phyloP scores from a whole-genome alignment of 148 eudicot species.

The Silene latifolia region DNA sequence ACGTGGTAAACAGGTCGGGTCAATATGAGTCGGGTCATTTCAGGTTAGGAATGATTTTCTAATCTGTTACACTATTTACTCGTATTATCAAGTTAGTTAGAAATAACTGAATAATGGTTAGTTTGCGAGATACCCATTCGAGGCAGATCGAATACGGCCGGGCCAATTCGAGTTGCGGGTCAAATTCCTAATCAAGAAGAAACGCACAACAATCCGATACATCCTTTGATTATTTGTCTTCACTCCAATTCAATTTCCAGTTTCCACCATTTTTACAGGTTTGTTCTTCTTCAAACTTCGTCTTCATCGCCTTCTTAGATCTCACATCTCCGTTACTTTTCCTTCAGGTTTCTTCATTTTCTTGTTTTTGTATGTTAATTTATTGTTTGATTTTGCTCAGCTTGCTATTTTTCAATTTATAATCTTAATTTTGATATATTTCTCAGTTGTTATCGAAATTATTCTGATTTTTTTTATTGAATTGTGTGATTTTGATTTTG shows the following conservation, averaged over 20 bases:
- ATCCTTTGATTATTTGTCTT: neutral
- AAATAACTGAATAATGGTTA: too few species aligned
- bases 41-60: too few species aligned
- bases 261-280: neutral
- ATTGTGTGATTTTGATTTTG: neutral
- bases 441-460: neutral
- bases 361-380: neutral
- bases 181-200: too few species aligned
- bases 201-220: too few species aligned
- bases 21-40: too few species aligned
- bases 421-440: neutral
- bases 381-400: neutral
- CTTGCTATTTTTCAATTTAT: neutral
- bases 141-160: too few species aligned
- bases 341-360: neutral
- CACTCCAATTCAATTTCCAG: neutral
- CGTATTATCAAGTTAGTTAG: too few species aligned
- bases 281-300: neutral
- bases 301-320: neutral
- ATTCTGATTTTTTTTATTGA: neutral
- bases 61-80: too few species aligned
- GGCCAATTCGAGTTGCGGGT: too few species aligned
- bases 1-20: too few species aligned
- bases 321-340: neutral
- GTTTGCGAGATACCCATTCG: too few species aligned